A percentile compares a stretch with the other conserved stretches of the same genome.
Evolutionary conservation across 2,329 filamentous ascomycete genomes (phyloP).

Genomic region (Zopfia rhizophila): DNA sequence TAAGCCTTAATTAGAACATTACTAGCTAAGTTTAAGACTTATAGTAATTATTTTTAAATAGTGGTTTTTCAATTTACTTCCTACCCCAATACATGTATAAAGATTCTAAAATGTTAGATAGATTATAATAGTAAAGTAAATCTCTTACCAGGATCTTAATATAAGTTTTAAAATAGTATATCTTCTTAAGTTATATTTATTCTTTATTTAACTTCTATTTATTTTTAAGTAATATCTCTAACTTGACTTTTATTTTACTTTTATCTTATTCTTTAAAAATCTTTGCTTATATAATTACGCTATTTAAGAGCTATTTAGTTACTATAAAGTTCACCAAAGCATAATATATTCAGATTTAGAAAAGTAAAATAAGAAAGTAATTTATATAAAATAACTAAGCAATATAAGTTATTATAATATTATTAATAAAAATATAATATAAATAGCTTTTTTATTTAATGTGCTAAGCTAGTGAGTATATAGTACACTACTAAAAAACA

Average conservation of each 20-base stretch:
- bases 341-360: too few relatives aligned
- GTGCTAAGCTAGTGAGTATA: too few relatives aligned
- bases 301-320: too few relatives aligned
- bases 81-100: constrained; percentile 7
- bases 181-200: constrained; percentile 19
- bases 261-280: constrained; percentile 17
- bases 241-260: constrained; percentile 7
- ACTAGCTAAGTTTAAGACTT: background rate
- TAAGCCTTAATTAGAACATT: constrained; percentile 3
- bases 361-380: too few relatives aligned
- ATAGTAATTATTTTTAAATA: constrained; percentile 19
- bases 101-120: constrained; percentile 15
- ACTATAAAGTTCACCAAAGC: too few relatives aligned
- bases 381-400: too few relatives aligned
- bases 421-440: too few relatives aligned
- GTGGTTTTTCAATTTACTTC: constrained; percentile 19
- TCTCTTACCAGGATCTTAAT: constrained; percentile 21
- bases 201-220: constrained; percentile 16
- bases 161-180: constrained; percentile 22
- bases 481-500: too few relatives aligned
- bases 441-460: too few relatives aligned
- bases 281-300: constrained; percentile 12
- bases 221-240: constrained; percentile 13
- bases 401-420: too few relatives aligned
- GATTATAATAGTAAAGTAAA: background rate